Percentiles rank a stretch among this genome's conserved stretches.
Evolutionary conservation across 768 basidiomycete species (phyloP).

Genomic region (Tricholomella constricta): DNA sequence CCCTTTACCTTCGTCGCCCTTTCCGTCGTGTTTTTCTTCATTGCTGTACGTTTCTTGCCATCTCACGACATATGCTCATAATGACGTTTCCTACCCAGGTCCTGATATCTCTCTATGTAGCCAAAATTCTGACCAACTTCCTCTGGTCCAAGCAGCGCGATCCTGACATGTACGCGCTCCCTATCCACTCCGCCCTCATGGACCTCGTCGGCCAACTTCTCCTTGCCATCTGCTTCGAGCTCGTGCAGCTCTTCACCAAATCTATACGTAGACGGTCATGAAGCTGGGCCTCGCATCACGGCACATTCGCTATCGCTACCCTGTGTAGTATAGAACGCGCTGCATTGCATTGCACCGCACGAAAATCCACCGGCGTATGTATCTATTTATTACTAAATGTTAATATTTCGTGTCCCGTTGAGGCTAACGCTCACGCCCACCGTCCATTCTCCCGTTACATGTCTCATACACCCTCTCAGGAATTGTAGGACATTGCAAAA

Average conservation of each 20-base stretch:
- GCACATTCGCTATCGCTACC: neutral
- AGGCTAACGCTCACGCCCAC: too few species aligned
- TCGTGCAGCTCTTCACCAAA: slow-evolving; percentile 47
- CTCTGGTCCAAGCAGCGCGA: slow-evolving; percentile 80
- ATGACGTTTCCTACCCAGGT: slow-evolving; percentile 48
- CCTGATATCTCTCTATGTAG: slow-evolving; percentile 65
- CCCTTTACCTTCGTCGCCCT: slow-evolving; percentile 68
- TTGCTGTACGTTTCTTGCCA: slow-evolving; percentile 58
- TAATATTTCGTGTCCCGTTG: too few species aligned
- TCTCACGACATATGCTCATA: neutral
- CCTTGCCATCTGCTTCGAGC: slow-evolving; percentile 73
- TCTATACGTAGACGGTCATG: neutral
- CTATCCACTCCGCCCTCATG: slow-evolving; percentile 87
- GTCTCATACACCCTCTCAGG: slow-evolving; percentile 15
- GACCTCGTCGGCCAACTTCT: slow-evolving; percentile 83
- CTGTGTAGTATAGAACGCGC: neutral
- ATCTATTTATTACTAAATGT: too few species aligned
- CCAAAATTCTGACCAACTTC: slow-evolving; percentile 65
- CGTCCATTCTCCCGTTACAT: too few species aligned
- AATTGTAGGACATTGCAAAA: slow-evolving; percentile 49
- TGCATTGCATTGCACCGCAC: too few species aligned
- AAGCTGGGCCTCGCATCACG: neutral
- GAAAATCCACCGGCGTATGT: too few species aligned
- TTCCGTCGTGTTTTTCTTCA: slow-evolving; percentile 71
- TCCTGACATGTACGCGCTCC: slow-evolving; percentile 93